These are phyloP conservation scores for Diaporthe sp. DNA, from an alignment of 2,329 filamentous ascomycete genomes.

Conservation along the genomic window DNA sequence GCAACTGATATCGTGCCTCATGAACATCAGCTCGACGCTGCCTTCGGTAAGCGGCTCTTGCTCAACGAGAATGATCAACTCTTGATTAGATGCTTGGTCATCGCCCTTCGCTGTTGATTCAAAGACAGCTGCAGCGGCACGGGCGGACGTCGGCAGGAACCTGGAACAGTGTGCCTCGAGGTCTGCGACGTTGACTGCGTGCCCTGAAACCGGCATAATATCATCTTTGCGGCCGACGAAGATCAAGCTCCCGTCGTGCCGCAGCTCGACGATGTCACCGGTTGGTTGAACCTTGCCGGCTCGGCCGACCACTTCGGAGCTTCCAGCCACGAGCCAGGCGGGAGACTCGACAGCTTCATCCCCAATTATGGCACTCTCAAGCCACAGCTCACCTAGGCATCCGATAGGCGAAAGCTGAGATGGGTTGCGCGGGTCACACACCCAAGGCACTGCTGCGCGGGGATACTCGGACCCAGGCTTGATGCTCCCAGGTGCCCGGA, in stretches of 20 bases:
- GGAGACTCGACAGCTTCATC: slow-evolving; percentile 46
- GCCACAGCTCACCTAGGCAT: slow-evolving; percentile 52
- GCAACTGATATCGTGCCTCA: slow-evolving; percentile 43
- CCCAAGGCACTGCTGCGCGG: slow-evolving; percentile 49
- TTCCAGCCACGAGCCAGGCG: slow-evolving; percentile 52
- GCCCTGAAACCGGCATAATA: slow-evolving; percentile 48
- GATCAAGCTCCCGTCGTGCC: slow-evolving; percentile 44
- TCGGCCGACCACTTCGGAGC: slow-evolving; percentile 47
- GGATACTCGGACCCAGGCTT: slow-evolving; percentile 50
- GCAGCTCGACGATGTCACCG: slow-evolving; percentile 47
- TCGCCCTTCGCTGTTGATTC: slow-evolving; percentile 5
- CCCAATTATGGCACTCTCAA: slow-evolving; percentile 53
- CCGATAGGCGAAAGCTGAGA: slow-evolving; percentile 55
- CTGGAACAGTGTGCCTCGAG: slow-evolving; percentile 53
- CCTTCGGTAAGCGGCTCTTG: slow-evolving; percentile 44
- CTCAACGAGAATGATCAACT: slow-evolving; percentile 51
- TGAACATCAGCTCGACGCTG: slow-evolving; percentile 39
- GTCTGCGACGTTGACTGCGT: slow-evolving; percentile 54
- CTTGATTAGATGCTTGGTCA: slow-evolving; percentile 19
- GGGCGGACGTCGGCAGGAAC: slow-evolving; percentile 48
- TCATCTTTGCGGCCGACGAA: slow-evolving; percentile 47
- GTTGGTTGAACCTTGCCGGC: slow-evolving; percentile 45
- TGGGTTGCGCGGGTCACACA: slow-evolving; percentile 48
- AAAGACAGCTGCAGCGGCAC: slow-evolving; percentile 46
- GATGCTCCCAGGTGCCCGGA: slow-evolving; percentile 40